phyloP scores from a whole-genome alignment of 2,329 filamentous ascomycete species.

The Sarocladium kiliense region DNA sequence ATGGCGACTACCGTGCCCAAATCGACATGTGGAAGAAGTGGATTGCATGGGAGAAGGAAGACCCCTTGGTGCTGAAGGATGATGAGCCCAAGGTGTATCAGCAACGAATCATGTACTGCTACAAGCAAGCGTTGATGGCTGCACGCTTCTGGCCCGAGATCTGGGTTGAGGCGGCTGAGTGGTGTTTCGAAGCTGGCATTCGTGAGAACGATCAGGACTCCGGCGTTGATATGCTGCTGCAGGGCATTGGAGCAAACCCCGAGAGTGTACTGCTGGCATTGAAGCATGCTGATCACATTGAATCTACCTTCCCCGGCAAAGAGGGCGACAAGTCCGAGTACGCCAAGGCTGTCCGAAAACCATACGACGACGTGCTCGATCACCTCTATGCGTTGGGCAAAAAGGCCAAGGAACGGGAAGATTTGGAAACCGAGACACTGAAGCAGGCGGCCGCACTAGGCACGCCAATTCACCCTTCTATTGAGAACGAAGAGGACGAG shows the following conservation, averaged over 20 bases:
- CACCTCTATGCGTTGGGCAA: constrained; percentile 83
- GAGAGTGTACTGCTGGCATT: constrained; percentile 89
- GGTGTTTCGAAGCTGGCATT: constrained; percentile 77
- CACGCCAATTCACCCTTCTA: constrained; percentile 30
- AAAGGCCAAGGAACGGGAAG: constrained; percentile 61
- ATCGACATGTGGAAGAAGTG: constrained; percentile 88
- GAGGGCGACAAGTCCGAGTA: constrained; percentile 75
- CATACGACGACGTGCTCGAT: constrained; percentile 77
- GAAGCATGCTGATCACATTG: constrained; percentile 82
- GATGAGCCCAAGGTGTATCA: constrained; percentile 74
- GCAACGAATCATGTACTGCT: constrained; percentile 79
- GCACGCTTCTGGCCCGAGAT: constrained; percentile 92
- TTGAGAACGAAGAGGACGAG: constrained; percentile 45
- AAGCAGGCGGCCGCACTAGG: constrained; percentile 44
- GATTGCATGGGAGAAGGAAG: constrained; percentile 93
- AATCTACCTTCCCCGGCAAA: constrained; percentile 69
- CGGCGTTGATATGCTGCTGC: constrained; percentile 72
- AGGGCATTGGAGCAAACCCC: constrained; percentile 84
- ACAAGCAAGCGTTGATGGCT: constrained; percentile 90
- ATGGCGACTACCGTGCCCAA: constrained; percentile 78
- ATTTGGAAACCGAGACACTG: constrained; percentile 50
- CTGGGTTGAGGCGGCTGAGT: constrained; percentile 92
- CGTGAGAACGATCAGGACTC: constrained; percentile 51
- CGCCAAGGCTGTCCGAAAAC: constrained; percentile 71
- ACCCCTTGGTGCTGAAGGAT: constrained; percentile 78